These are phyloP conservation scores for Glycine tomentella DNA, from an alignment of 306 rosid genomes.

Conservation along the genomic window DNA sequence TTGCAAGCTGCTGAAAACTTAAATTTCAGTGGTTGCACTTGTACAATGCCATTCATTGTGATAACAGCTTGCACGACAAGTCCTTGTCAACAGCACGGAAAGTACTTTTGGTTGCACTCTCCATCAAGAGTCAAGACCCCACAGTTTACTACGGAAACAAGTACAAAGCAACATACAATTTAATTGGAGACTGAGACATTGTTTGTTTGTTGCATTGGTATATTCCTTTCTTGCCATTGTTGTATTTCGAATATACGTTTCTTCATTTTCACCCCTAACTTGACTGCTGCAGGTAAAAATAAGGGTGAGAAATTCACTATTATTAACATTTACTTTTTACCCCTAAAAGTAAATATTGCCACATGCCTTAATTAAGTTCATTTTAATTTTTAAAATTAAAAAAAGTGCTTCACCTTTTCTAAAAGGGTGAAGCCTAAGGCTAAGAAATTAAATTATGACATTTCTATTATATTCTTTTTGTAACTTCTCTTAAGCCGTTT, in stretches of 20 bases:
- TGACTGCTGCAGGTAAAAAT: background rate
- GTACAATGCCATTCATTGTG: constrained; percentile 10
- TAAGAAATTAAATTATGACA: background rate
- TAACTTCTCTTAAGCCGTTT: background rate
- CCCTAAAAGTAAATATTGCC: background rate
- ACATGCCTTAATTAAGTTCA: background rate
- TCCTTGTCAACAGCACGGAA: constrained; percentile 35
- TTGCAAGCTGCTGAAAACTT: background rate
- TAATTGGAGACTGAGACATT: constrained; percentile 25
- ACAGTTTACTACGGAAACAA: background rate
- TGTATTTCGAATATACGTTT: background rate
- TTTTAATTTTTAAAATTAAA: background rate
- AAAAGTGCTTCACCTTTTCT: background rate
- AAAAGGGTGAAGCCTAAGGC: background rate
- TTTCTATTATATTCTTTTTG: background rate
- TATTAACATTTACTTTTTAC: background rate
- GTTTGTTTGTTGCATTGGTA: constrained; percentile 1
- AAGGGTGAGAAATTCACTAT: background rate
- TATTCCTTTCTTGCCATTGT: background rate
- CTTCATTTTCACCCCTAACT: too few relatives aligned
- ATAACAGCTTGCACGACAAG: constrained; percentile 16
- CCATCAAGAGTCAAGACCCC: constrained; percentile 19
- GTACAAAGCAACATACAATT: constrained; percentile 18
- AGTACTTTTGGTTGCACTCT: constrained; percentile 34
- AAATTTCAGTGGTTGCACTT: constrained; percentile 10